Evolutionary conservation across 768 basidiomycete species (phyloP), one percentile per base, ranked within the genome.

Genomic region (Mrakia blollopis): DNA sequence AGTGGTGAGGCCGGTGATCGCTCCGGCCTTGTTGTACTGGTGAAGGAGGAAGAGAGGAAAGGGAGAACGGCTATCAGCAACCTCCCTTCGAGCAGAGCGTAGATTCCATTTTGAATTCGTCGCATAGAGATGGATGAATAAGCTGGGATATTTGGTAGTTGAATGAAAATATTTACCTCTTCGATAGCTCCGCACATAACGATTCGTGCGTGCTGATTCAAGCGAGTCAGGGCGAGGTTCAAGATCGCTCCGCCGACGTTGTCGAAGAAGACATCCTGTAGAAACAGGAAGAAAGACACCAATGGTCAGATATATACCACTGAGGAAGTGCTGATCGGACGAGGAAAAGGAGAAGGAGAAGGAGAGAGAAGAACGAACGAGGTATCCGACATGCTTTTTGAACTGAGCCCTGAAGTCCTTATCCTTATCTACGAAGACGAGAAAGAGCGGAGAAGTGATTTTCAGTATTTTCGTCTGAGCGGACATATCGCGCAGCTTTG

Each of bases 331-430:
- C 39, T 41, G 11, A 41, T n/a, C n/a, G 39, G 39, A 47, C 2
- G 44, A 47, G 44, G 44, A 14, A 47, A 14, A 47, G 44, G 30
- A 60, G 25, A 57, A 21, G 54, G 39, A 21, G 62, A 5, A 62
- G n/a, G 32, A 57, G 3, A 60, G 72, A n/a, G 18, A 60, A 28
- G 28, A 47, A 72, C 72, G 47, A 21, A 72, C 72, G 16, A 74
- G 63, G 32, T 74, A 74, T 10, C 73, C 73, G 16, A 74, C 73
- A 21, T 83, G 79, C 60, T 87, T 84, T 84, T 89, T 92, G 84
- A 96, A 89, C 65, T 94, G 89, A 25, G 87, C 82, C 73, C 83
- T 84, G 85, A 94, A 96, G 23, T 74, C 73, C n/a, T 62, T 52
- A 62, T 74, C 73, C 61, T 74, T 74, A 62, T 74, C 72, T 72